Evolutionary conservation across 1,284 basidiomycete species (phyloP), one percentile per base, ranked within the genome.

Genomic region (Macrocystidia cucumis): DNA sequence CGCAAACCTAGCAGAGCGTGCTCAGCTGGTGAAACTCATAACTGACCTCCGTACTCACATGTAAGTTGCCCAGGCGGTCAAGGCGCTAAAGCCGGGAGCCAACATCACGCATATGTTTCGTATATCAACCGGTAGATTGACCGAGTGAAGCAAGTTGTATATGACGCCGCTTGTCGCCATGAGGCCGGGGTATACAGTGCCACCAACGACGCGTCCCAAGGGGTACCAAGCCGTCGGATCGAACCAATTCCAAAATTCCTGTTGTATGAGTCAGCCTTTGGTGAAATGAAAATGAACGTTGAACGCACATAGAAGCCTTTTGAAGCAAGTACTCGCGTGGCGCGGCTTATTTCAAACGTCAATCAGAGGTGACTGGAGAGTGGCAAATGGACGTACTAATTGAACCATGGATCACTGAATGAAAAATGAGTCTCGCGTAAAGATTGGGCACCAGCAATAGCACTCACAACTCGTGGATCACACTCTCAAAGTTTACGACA

Each of bases 201-300:
- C 95, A 37, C 96, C 96, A 28, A 98, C 95, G 32, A 96, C 92
- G 53, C 96, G 87, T 31, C 96, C 96, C 1, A 99, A 80, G 9
- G 96, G 96, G 56, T 98, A 98, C 96, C 91, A 95, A 50, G 93
- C 93, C 4, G 96, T 96, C 21, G 93, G 91, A 62, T 99, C 96
- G 59, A 98, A 99, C 96, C 96, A 98, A 59, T 99, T 98, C 95
- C 90, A 98, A 64, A 93, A 98, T 79, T 86, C 92, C 91, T 91
- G 50, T 35, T 1, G 40, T 36, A 38, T 39, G 45, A 45, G 50
- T 46, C 34, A 51, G 31, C 44, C 24, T 44, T 42, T 39, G 27
- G 14, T 12, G 18, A 34, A 32, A 20, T 18, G 9, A 16, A 32
- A 30, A 24, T 32, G 32, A 30, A 20, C 16, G n/a, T 35, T 25